A percentile compares a stretch with the other conserved stretches of the same genome.
These are phyloP conservation scores for Lonicera japonica DNA, from an alignment of 129 eudicot genomes.

Conservation along the genomic window DNA sequence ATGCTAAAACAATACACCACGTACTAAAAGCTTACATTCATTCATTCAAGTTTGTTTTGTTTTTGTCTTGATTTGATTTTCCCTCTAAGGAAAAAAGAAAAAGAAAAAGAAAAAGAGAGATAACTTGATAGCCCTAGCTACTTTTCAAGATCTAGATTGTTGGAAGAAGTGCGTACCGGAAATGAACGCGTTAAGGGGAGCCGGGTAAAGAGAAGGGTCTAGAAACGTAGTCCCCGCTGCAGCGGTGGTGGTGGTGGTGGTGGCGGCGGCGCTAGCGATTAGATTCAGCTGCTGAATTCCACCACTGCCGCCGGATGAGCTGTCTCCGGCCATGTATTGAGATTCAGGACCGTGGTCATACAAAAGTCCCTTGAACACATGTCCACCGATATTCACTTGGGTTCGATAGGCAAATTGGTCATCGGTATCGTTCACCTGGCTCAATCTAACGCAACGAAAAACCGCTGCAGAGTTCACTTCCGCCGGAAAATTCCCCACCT, in stretches of 20 bases:
- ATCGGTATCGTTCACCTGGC: conserved; percentile 58
- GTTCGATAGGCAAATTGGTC: conserved; percentile 83
- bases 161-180: conserved; percentile 89
- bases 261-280: conserved; percentile 23
- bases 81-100: not conserved
- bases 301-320: conserved; percentile 58
- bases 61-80: too few species aligned
- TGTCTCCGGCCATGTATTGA: conserved; percentile 52
- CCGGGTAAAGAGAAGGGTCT: conserved; percentile 50
- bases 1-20: too few species aligned
- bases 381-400: conserved; percentile 78
- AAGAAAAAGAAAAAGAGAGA: not conserved
- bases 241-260: conserved; percentile 23
- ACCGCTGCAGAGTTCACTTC: conserved; percentile 64
- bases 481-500: conserved; percentile 68
- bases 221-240: conserved; percentile 23
- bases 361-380: conserved; percentile 72
- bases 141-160: conserved; percentile 45
- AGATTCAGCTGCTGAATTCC: conserved; percentile 38
- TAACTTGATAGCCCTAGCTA: too few species aligned
- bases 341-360: conserved; percentile 80
- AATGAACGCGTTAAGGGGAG: conserved; percentile 57
- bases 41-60: too few species aligned
- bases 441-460: conserved; percentile 81
- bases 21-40: too few species aligned